These are phyloP conservation scores for Trichoderma harzianum DNA, from an alignment of 2,329 filamentous ascomycete species.

Conservation along the genomic window DNA sequence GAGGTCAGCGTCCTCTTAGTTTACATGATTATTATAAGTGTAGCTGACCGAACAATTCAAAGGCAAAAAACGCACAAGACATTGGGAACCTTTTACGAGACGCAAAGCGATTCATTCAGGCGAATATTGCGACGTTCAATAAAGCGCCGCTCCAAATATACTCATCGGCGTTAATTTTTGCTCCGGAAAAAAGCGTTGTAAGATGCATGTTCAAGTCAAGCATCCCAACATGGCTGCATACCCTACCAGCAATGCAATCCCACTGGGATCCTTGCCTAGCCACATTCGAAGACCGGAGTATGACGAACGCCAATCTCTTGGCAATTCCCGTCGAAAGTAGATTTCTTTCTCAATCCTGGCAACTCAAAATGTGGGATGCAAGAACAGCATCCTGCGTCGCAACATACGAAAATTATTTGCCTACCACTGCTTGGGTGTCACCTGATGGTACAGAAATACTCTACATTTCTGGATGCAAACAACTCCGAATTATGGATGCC, in stretches of 20 bases:
- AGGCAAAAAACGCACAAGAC: not conserved
- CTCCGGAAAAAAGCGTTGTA: slow-evolving; percentile 23
- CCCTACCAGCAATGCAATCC: not conserved
- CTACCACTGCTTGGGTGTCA: not conserved
- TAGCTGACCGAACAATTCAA: not conserved
- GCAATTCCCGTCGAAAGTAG: not conserved
- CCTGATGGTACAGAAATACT: not conserved
- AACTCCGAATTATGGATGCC: not conserved
- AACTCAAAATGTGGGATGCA: not conserved
- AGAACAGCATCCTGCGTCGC: not conserved
- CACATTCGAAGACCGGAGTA: not conserved
- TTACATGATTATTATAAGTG: no score
- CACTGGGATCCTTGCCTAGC: not conserved
- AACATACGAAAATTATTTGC: fast-evolving
- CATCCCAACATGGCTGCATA: slow-evolving; percentile 22
- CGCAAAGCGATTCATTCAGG: slow-evolving; percentile 19
- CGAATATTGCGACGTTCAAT: slow-evolving; percentile 15
- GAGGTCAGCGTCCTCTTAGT: not conserved
- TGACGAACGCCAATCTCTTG: fast-evolving
- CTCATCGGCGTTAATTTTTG: slow-evolving; percentile 26
- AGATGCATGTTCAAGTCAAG: slow-evolving; percentile 16
- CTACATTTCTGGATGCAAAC: not conserved
- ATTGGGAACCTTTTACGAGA: slow-evolving; percentile 21
- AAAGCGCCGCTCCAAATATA: slow-evolving; percentile 28
- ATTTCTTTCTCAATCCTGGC: not conserved